Conservation (phyloP, 2,329 filamentous ascomycete species). For the Dothidotthia symphoricarpi region DNA sequence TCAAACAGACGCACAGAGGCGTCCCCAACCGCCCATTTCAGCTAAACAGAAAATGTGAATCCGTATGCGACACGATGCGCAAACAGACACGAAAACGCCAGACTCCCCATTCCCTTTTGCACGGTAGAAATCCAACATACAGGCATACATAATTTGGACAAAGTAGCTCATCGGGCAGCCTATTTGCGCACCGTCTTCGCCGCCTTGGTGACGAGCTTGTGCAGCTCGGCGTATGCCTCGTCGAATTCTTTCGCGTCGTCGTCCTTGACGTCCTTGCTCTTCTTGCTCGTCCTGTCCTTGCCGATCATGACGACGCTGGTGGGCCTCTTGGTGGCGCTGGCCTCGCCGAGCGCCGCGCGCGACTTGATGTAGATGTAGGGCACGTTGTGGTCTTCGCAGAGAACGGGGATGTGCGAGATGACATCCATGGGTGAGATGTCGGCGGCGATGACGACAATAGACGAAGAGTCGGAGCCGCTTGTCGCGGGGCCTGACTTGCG, state of each 20-base stretch:
- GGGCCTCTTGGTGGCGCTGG: conserved; percentile 90
- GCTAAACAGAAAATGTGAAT: no score
- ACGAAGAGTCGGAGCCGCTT: conserved; percentile 59
- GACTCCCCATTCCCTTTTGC: conserved; percentile 19
- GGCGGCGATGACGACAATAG: conserved; percentile 85
- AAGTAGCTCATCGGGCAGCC: conserved; percentile 5
- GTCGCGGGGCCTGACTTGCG: conserved; percentile 83
- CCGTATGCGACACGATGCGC: no score
- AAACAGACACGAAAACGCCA: conserved; percentile 11
- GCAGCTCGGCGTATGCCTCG: conserved; percentile 56
- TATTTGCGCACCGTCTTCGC: conserved; percentile 56
- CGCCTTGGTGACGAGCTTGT: conserved; percentile 61
- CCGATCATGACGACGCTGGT: conserved; percentile 91
- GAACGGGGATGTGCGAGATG: conserved; percentile 94
- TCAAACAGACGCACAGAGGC: no score
- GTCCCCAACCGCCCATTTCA: no score
- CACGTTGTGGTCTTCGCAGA: conserved; percentile 97
- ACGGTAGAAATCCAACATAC: conserved; percentile 15
- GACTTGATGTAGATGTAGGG: conserved; percentile 95
- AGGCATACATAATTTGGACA: conserved; percentile 5
- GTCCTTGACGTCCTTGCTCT: conserved; percentile 48
- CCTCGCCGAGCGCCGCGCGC: conserved; percentile 88
- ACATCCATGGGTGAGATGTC: conserved; percentile 99
- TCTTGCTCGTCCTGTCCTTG: conserved; percentile 52
- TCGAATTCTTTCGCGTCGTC: conserved; percentile 50